These are phyloP conservation scores for Pichia gijzeniarum DNA, from an alignment of 805 yeast genomes.

Conservation along the genomic window DNA sequence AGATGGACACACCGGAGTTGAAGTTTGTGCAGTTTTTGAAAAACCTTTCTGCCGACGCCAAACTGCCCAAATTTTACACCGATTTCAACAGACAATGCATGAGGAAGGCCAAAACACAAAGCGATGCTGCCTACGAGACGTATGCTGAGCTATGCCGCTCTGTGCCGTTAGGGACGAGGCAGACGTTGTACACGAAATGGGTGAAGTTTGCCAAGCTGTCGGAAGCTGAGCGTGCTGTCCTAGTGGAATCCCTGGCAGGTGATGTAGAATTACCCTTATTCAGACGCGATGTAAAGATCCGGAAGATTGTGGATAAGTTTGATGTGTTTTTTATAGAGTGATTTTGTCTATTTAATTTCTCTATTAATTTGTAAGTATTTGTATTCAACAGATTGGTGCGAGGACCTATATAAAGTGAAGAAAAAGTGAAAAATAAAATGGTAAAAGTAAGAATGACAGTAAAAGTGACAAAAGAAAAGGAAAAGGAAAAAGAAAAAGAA, in stretches of 20 bases:
- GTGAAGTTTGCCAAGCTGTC: neutral
- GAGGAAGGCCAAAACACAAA: neutral
- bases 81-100: slow-evolving; percentile 15
- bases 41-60: slow-evolving; percentile 2
- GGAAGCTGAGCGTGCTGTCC: neutral
- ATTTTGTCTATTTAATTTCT: no score
- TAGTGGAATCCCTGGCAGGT: no score
- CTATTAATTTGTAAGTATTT: no score
- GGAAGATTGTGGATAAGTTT: no score
- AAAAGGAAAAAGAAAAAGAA: neutral
- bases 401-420: no score
- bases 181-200: neutral
- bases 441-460: no score
- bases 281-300: no score
- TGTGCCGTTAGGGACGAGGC: neutral
- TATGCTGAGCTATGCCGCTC: slow-evolving; percentile 1
- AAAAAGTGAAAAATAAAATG: no score
- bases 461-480: neutral
- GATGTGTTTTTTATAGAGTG: no score
- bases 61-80: slow-evolving; percentile 20
- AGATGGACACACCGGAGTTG: slow-evolving; percentile 7
- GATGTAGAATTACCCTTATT: no score
- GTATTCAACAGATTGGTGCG: no score
- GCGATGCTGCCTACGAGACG: neutral
- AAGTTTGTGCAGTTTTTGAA: slow-evolving; percentile 10